Evolutionary conservation across 768 basidiomycete genomes (phyloP), one percentile per base, ranked within the genome.

Genomic region (Mycena kentingensis): DNA sequence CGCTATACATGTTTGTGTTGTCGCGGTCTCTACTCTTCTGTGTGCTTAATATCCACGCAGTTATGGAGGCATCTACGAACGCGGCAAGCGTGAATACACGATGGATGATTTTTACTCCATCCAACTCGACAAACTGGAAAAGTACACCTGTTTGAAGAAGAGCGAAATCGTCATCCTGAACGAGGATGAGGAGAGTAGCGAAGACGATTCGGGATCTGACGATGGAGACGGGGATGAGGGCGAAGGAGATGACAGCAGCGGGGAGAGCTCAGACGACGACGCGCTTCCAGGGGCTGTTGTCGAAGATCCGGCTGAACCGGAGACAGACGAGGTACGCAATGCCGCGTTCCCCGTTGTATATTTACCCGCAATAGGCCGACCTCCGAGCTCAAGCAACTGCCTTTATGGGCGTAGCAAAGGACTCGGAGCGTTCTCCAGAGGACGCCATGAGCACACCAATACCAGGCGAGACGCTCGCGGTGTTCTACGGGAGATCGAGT

Each of bases 61-160:
- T 49, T 95, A 95, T 62, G 92, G 93, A 10, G 93, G 93, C 0
- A 95, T 95, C 16, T 88, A 83, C 60, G 94, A 96, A 67, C 78
- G 82, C 15, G 88, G 90, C 0, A 77, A 87, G 12, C 80, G 83
- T 21, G 93, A 97, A 67, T 93, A 89, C 59, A 95, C 93, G 0
- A 73, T 97, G 5, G 92, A 94, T 63, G 94, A 96, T 62, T 97
- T 95, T 63, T 76, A 93, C 68, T 75, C 81, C 2, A 69, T 97
- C 11, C 80, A 84, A 52, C 75, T 97, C 18, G 92, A 94, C 62
- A 95, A 95, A 67, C 72, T 95, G 69, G 93, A 95, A 34, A 71
- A 78, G 10, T 95, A 81, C 62, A 66, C 75, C 2, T 93, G 91
- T 60, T 73, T 94, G 61, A 90, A 87, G 67, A 73, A 79, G 41